Percentiles rank a stretch among this genome's conserved stretches.
phyloP scores from a whole-genome alignment of 345 rosid genomes.

The Nasturtium officinale region DNA sequence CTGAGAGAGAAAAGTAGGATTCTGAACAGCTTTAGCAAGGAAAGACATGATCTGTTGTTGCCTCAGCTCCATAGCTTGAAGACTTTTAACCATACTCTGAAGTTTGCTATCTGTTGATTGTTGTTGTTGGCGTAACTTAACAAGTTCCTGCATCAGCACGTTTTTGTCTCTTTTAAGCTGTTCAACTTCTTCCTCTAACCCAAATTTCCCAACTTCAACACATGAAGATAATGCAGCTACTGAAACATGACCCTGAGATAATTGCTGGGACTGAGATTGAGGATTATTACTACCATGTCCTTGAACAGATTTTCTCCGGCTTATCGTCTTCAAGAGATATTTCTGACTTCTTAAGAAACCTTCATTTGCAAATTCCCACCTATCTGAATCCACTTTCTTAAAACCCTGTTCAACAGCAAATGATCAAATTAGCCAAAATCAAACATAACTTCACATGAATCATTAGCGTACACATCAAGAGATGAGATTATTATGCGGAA shows the following conservation, averaged over 20 bases:
- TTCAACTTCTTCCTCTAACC: conserved; percentile 62
- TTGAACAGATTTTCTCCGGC: conserved; percentile 51
- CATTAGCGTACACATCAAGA: not conserved
- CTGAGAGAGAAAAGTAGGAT: conserved; percentile 55
- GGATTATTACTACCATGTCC: conserved; percentile 41
- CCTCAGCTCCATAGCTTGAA: conserved; percentile 60
- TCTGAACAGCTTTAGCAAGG: conserved; percentile 57
- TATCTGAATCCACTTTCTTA: conserved; percentile 58
- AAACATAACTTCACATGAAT: not conserved
- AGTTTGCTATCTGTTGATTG: conserved; percentile 54
- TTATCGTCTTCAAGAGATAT: conserved; percentile 50
- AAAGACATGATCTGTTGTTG: conserved; percentile 66
- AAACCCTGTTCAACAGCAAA: conserved; percentile 30
- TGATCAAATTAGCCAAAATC: not conserved
- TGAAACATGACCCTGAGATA: conserved; percentile 45
- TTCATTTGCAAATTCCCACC: conserved; percentile 59
- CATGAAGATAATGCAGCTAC: conserved; percentile 45
- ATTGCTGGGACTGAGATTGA: conserved; percentile 41
- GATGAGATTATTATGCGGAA: not conserved
- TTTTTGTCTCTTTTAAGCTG: conserved; percentile 64
- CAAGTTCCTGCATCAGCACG: conserved; percentile 62
- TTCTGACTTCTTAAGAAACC: conserved; percentile 49
- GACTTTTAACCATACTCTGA: conserved; percentile 54
- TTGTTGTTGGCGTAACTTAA: conserved; percentile 57
- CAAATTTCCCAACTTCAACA: conserved; percentile 64